Conservation (phyloP, 805 yeast species). For the Naumovozyma dairenensis region DNA sequence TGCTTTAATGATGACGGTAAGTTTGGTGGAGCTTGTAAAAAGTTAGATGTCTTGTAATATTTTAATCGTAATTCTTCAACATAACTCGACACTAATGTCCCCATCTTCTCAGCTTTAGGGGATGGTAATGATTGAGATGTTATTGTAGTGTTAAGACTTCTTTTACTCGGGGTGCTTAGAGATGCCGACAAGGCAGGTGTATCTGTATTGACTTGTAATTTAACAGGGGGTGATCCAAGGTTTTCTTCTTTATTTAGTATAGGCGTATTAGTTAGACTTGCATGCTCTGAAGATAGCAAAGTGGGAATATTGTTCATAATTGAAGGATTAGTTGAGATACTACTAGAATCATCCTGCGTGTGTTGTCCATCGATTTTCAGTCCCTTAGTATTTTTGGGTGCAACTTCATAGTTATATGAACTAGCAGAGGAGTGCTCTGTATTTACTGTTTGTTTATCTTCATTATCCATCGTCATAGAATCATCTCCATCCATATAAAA, state of each 20-base stretch:
- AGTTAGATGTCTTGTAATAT: conserved; percentile 26
- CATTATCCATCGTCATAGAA: conserved; percentile 4
- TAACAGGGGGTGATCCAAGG: not conserved
- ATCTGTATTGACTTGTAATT: not conserved
- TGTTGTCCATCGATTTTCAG: not conserved
- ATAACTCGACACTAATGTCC: conserved; percentile 26
- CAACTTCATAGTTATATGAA: not conserved
- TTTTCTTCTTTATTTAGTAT: not conserved
- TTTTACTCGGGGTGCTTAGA: conserved; percentile 1
- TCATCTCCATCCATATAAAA: conserved; percentile 18
- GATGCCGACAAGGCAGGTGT: not conserved
- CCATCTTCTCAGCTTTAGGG: conserved; percentile 14
- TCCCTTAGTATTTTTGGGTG: too few relatives aligned
- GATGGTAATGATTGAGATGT: conserved; percentile 4
- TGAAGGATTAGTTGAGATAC: not conserved
- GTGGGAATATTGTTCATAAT: not conserved
- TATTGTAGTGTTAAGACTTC: conserved; percentile 1
- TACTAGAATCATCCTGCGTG: not conserved
- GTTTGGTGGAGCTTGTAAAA: conserved; percentile 29
- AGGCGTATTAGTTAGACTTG: not conserved
- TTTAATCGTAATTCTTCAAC: conserved; percentile 27
- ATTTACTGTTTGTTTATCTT: not conserved
- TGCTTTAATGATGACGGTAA: conserved; percentile 26
- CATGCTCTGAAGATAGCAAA: too few relatives aligned
- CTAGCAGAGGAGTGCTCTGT: not conserved